phyloP scores from a whole-genome alignment of 805 yeast species.

The Vanderwaltozyma yarrowii region DNA sequence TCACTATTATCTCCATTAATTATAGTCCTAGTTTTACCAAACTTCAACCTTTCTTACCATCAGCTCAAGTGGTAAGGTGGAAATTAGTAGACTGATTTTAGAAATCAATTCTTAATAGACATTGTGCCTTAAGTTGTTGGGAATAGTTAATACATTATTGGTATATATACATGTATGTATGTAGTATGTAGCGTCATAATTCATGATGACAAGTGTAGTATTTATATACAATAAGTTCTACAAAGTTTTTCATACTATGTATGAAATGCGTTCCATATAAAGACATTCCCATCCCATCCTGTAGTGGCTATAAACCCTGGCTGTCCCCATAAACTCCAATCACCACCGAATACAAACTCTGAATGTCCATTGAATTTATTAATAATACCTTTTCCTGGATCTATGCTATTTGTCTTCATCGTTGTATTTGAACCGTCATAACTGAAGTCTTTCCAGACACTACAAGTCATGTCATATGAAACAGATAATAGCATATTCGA shows the following conservation, averaged over 20 bases:
- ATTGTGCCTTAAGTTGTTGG: too few species aligned
- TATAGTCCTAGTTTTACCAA: too few species aligned
- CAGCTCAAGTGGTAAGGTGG: too few species aligned
- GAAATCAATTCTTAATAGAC: too few species aligned
- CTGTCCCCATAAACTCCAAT: conserved; percentile 94
- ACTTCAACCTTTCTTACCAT: too few species aligned
- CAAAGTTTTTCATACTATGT: neutral
- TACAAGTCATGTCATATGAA: conserved; percentile 87
- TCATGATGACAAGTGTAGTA: too few species aligned
- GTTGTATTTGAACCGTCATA: conserved; percentile 43
- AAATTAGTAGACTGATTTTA: too few species aligned
- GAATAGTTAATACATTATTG: too few species aligned
- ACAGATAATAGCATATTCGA: conserved; percentile 61
- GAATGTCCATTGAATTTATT: conserved; percentile 59
- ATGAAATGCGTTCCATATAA: conserved; percentile 62
- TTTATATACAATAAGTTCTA: too few species aligned
- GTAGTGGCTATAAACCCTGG: conserved; percentile 93
- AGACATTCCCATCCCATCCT: conserved; percentile 95
- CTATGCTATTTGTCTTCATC: conserved; percentile 35
- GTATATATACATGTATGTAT: too few species aligned
- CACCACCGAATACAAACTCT: conserved; percentile 89
- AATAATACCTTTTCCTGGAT: conserved; percentile 40
- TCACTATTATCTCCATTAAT: too few species aligned
- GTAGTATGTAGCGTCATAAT: too few species aligned
- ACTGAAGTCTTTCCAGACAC: conserved; percentile 73